Conservation (phyloP, 352 stramenopile species). For the Globisporangium cederbergense region DNA sequence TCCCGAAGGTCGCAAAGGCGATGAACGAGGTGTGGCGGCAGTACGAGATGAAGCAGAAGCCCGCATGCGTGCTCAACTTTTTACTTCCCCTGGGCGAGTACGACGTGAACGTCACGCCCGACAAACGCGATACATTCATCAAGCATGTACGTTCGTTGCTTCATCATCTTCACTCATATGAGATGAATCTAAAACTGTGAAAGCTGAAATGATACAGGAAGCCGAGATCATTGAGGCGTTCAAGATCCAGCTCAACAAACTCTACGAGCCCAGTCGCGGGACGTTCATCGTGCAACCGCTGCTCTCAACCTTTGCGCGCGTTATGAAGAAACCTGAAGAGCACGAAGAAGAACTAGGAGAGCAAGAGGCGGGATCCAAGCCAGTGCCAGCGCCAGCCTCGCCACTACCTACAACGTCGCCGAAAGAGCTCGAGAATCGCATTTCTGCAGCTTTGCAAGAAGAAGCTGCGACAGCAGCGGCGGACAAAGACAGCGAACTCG, state of each 20-base stretch:
- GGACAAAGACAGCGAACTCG: neutral
- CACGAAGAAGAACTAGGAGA: neutral
- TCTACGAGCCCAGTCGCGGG: slow-evolving; percentile 61
- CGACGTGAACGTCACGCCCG: slow-evolving; percentile 96
- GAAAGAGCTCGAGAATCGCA: neutral
- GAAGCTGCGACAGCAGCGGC: neutral
- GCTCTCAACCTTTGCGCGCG: slow-evolving; percentile 36
- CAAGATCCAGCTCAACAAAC: slow-evolving; percentile 45
- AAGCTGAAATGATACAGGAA: slow-evolving; percentile 23
- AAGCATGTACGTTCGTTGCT: slow-evolving; percentile 37
- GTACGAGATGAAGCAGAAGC: slow-evolving; percentile 91
- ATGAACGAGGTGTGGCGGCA: slow-evolving; percentile 92
- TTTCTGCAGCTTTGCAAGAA: neutral
- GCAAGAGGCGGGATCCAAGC: neutral
- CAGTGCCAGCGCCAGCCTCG: neutral
- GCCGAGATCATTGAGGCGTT: slow-evolving; percentile 55
- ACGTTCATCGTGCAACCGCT: slow-evolving; percentile 63
- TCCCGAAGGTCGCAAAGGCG: slow-evolving; percentile 81
- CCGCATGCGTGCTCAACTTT: slow-evolving; percentile 92
- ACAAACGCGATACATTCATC: slow-evolving; percentile 96
- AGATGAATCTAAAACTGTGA: neutral
- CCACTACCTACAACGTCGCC: neutral
- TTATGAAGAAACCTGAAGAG: neutral
- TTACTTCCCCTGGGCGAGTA: slow-evolving; percentile 84
- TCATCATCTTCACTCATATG: neutral